Conservation (phyloP, 371 early-diverging fungal genomes). For the Lichtheimia ramosa region DNA sequence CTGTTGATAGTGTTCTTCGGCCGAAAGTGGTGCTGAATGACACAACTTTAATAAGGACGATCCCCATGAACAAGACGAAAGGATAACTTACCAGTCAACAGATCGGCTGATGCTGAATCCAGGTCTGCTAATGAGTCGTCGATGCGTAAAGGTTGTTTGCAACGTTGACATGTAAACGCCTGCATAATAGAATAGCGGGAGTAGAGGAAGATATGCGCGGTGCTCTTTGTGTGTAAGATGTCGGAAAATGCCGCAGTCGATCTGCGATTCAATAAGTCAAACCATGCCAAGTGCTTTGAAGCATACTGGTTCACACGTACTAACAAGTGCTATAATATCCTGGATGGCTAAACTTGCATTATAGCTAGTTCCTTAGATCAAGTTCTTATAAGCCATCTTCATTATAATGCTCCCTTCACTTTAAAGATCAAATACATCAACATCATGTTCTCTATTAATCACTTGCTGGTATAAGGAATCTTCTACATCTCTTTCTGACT, state of each 20-base stretch:
- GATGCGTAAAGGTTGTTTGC: constrained; percentile 56
- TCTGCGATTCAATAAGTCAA: too few species aligned
- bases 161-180: constrained; percentile 50
- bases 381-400: too few species aligned
- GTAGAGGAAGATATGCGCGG: neutral
- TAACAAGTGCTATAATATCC: too few species aligned
- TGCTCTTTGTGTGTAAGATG: too few species aligned
- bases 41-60: neutral
- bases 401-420: too few species aligned
- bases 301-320: too few species aligned
- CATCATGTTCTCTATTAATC: neutral
- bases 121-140: constrained; percentile 62
- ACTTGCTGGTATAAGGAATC: constrained; percentile 4
- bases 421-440: too few species aligned
- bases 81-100: constrained; percentile 25
- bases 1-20: constrained; percentile 18
- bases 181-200: neutral
- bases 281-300: too few species aligned
- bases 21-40: constrained; percentile 13
- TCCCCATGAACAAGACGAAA: neutral
- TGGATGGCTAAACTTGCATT: too few species aligned
- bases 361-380: too few species aligned
- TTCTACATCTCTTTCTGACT: constrained; percentile 40
- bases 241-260: too few species aligned
- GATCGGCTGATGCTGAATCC: constrained; percentile 51